phyloP scores from a whole-genome alignment of 805 yeast genomes.

The Ogataea methanolica region DNA sequence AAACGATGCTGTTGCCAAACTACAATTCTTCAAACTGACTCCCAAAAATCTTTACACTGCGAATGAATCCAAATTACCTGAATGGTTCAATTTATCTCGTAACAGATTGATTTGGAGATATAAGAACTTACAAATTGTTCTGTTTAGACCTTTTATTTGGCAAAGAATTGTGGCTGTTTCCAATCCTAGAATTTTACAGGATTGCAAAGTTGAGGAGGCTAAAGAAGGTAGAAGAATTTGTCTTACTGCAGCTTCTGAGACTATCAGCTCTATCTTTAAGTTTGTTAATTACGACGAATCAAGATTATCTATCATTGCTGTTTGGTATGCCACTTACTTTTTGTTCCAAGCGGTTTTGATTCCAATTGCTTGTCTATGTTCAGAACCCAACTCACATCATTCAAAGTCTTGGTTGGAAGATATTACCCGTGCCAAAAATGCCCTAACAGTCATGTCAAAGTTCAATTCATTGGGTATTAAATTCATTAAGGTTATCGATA shows the following conservation, averaged over 20 bases:
- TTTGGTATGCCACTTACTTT: conserved; percentile 64
- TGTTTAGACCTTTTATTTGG: conserved; percentile 54
- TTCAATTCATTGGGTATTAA: conserved; percentile 43
- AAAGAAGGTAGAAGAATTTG: conserved; percentile 48
- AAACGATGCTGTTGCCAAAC: conserved; percentile 28
- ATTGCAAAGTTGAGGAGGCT: conserved; percentile 37
- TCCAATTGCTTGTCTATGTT: conserved; percentile 49
- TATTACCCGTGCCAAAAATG: conserved; percentile 37
- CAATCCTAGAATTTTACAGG: conserved; percentile 28
- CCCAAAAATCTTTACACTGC: conserved; percentile 18
- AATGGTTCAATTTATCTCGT: conserved; percentile 53
- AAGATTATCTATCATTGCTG: conserved; percentile 40
- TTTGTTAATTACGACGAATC: conserved; percentile 25
- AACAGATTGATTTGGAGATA: conserved; percentile 56
- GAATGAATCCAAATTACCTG: conserved; percentile 29
- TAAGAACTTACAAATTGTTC: conserved; percentile 48
- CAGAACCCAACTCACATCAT: conserved; percentile 45
- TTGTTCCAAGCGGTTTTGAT: conserved; percentile 59
- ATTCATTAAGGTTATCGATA: conserved; percentile 42
- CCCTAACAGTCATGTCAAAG: conserved; percentile 33
- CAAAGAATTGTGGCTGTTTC: conserved; percentile 41
- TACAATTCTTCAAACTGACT: conserved; percentile 20
- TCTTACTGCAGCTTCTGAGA: conserved; percentile 45
- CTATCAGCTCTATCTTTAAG: conserved; percentile 44
- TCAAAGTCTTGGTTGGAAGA: conserved; percentile 40